Evolutionary conservation across 1,284 basidiomycete genomes (phyloP), one percentile per base, ranked within the genome.

Genomic region (Puccinia coronata): DNA sequence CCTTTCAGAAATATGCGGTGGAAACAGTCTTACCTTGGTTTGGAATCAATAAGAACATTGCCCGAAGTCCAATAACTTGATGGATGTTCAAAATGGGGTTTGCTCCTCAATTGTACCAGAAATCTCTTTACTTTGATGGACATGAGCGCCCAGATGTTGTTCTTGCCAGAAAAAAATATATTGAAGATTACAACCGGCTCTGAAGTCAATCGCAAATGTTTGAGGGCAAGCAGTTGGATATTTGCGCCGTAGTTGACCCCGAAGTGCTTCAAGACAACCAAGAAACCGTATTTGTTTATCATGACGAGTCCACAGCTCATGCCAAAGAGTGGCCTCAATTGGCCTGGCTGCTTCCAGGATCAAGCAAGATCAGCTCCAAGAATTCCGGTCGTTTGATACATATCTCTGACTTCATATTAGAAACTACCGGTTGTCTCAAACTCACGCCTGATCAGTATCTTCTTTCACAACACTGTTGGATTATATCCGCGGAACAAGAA

Each of bases 61-160:
- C 57, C 28, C 28, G 36, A 11, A 43, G 25, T 18, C 49, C 74
- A 4, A n/a, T 36, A 20, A 63, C 57, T n/a, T 1, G 9, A 49
- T 76, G 74, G 74, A 76, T 76, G 74, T 47, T 25, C 20, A 76
- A 76, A 31, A 20, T 76, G 16, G 74, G 74, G 4, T 76, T 65
- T 23, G 28, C 18, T 36, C 43, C 41, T 3, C 53, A 65, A 34
- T 39, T 14, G 28, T 76, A 28, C 28, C 20, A 63, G 18, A 76
- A 76, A 28, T 76, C 57, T 11, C 31, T 39, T 14, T 67, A 67
- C 18, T 67, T 67, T 67, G 39, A 67, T 67, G 65, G 65, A 18
- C 65, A 67, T 28, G 31, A 76, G 41, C 59, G 28, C 5, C 25
- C 36, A 8, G 74, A 76, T 65, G 74, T 76, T 16, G 59, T 63